Conservation (phyloP, 139 green algal genomes). For the Chlamydomonas sphaeroides region DNA sequence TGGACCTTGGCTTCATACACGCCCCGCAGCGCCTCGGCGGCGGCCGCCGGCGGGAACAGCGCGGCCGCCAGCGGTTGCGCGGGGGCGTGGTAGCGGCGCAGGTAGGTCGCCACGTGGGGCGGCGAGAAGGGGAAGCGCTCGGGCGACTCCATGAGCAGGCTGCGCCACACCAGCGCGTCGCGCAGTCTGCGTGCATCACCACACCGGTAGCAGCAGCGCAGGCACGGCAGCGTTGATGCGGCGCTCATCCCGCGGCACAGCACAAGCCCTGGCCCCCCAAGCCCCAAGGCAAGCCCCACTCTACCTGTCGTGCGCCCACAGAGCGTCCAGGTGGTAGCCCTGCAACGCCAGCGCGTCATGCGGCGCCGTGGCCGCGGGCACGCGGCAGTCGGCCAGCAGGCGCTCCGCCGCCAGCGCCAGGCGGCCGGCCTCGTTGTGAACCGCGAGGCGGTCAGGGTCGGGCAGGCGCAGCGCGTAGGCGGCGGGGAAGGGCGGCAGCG, state of each 20-base stretch:
- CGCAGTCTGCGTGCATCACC: constrained; percentile 36
- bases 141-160: constrained; percentile 51
- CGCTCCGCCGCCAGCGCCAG: constrained; percentile 34
- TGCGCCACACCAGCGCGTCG: constrained; percentile 23
- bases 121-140: constrained; percentile 39
- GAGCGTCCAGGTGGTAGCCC: constrained; percentile 23
- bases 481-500: not conserved
- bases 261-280: too few species aligned
- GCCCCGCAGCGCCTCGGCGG: constrained; percentile 27
- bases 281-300: too few species aligned
- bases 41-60: not conserved
- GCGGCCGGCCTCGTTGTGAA: constrained; percentile 40
- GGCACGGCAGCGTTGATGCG: too few species aligned
- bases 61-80: not conserved
- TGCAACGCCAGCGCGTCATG: constrained; percentile 19
- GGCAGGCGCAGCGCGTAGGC: constrained; percentile 26
- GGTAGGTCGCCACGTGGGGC: constrained; percentile 18
- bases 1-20: constrained; percentile 34
- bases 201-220: too few species aligned
- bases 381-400: not conserved
- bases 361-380: constrained; percentile 3
- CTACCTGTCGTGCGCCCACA: constrained; percentile 50
- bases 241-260: too few species aligned
- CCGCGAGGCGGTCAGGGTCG: constrained; percentile 38
- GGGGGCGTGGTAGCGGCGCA: constrained; percentile 47